These are phyloP conservation scores for Sporothrix dimorphospora DNA, from an alignment of 2,329 filamentous ascomycete genomes.

Conservation along the genomic window DNA sequence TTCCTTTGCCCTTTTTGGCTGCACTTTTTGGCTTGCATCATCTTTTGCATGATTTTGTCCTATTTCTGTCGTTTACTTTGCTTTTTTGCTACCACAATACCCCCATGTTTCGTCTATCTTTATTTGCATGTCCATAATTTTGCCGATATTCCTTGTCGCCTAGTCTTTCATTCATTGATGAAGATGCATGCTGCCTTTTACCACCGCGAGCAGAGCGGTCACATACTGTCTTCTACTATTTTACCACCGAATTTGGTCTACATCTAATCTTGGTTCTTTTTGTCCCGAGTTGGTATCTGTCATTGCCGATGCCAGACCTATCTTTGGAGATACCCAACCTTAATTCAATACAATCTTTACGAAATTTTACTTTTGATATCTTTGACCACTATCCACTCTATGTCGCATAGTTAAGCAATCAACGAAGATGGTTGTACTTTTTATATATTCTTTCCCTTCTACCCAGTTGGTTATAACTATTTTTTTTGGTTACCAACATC, in stretches of 20 bases:
- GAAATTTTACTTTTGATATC: not conserved
- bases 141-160: not conserved
- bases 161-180: not conserved
- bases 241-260: not conserved
- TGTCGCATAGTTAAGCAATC: no score
- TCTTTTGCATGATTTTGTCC: no score
- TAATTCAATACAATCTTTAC: not conserved
- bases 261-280: no score
- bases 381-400: no score
- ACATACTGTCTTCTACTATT: not conserved
- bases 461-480: slow-evolving; percentile 12
- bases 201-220: not conserved
- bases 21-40: no score
- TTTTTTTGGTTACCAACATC: not conserved
- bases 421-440: not conserved
- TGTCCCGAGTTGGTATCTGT: no score
- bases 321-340: not conserved
- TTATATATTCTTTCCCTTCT: slow-evolving; percentile 12
- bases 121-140: not conserved
- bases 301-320: not conserved
- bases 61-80: not conserved
- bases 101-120: not conserved
- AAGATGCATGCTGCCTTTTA: no score
- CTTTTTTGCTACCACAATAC: slow-evolving; percentile 10
- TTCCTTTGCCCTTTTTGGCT: not conserved